Percentiles rank a stretch among this genome's conserved stretches.
These are phyloP conservation scores for Secale cereale DNA, from an alignment of 176 grass and related monocot species.

Conservation along the genomic window DNA sequence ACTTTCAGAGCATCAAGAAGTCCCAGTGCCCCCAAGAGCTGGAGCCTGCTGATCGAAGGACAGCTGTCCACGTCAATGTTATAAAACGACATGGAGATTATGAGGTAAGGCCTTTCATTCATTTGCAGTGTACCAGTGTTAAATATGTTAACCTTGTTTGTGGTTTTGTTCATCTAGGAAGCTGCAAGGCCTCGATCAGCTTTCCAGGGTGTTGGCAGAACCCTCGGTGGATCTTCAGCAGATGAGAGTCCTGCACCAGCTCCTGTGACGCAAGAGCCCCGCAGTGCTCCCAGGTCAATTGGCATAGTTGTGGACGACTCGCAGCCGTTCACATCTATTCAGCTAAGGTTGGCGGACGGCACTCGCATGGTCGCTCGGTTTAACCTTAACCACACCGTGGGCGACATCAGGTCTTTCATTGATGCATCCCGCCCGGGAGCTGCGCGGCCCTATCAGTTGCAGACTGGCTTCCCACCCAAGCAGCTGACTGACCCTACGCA, in stretches of 20 bases:
- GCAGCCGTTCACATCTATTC: constrained; percentile 65
- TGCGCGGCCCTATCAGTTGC: constrained; percentile 48
- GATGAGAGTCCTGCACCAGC: constrained; percentile 23
- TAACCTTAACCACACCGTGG: constrained; percentile 77
- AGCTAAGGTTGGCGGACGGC: constrained; percentile 80
- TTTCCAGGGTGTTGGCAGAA: constrained; percentile 91
- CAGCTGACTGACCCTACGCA: constrained; percentile 48
- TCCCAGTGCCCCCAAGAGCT: constrained; percentile 81
- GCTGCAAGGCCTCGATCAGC: constrained; percentile 34
- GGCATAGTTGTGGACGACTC: constrained; percentile 59
- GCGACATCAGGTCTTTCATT: constrained; percentile 77
- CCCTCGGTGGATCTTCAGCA: constrained; percentile 61
- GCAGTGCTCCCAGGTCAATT: constrained; percentile 30
- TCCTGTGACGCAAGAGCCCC: constrained; percentile 20
- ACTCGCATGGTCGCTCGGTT: constrained; percentile 87
- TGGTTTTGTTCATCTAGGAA: constrained; percentile 46
- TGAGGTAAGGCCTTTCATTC: constrained; percentile 32
- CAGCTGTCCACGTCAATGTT: constrained; percentile 75
- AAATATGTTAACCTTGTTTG: neutral
- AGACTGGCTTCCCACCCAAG: constrained; percentile 88
- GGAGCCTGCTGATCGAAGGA: constrained; percentile 63
- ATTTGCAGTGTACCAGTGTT: neutral
- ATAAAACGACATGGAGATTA: constrained; percentile 60
- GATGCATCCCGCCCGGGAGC: constrained; percentile 73
- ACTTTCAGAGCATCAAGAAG: constrained; percentile 68